phyloP scores from a whole-genome alignment of 495 filamentous ascomycete genomes.

The Penicillium canariense region DNA sequence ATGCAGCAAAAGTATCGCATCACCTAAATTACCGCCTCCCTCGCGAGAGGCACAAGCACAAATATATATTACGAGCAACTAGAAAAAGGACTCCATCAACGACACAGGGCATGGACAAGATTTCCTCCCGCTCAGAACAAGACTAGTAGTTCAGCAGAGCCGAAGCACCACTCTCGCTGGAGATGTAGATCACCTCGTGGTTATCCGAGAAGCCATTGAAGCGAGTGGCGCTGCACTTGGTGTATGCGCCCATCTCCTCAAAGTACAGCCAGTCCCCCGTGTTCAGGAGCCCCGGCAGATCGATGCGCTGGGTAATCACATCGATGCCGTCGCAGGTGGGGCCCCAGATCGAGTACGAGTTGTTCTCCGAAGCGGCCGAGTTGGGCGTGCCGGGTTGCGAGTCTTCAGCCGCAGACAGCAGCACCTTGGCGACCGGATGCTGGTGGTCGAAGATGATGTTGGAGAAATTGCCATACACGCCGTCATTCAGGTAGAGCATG shows the following conservation, averaged over 20 bases:
- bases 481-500: slow-evolving; percentile 97
- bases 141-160: slow-evolving; percentile 63
- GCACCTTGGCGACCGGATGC: slow-evolving; percentile 76
- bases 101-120: not conserved
- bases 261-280: slow-evolving; percentile 98
- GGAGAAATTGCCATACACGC: slow-evolving; percentile 96
- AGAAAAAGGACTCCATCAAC: not conserved
- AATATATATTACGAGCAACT: not conserved
- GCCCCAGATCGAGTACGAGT: slow-evolving; percentile 92
- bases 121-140: not conserved
- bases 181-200: slow-evolving; percentile 91
- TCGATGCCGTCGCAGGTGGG: slow-evolving; percentile 98
- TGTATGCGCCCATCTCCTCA: slow-evolving; percentile 98
- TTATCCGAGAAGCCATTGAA: slow-evolving; percentile 98
- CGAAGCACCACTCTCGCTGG: slow-evolving; percentile 81
- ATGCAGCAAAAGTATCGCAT: slow-evolving; percentile 1
- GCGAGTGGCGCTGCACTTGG: slow-evolving; percentile 90
- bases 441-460: slow-evolving; percentile 99
- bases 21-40: not conserved
- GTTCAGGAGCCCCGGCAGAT: slow-evolving; percentile 69
- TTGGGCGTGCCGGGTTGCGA: slow-evolving; percentile 50
- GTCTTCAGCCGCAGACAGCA: slow-evolving; percentile 56
- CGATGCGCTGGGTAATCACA: slow-evolving; percentile 75
- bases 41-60: not conserved
- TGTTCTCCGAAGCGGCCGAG: slow-evolving; percentile 40